Conservation (phyloP, 169 alveolate genomes). For the Cryptosporidium ubiquitum region DNA sequence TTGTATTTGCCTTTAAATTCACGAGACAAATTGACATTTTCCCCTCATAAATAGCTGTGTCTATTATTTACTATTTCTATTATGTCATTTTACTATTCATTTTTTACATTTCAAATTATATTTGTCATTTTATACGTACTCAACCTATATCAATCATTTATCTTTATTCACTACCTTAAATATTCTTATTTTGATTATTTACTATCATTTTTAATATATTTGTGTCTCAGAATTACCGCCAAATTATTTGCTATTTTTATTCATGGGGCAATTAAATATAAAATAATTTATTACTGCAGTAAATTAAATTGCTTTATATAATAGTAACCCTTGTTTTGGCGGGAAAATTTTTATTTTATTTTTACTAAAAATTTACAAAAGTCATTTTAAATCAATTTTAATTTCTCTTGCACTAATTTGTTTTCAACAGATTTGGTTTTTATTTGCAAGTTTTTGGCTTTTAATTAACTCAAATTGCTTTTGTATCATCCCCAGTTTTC, state of each 20-base stretch:
- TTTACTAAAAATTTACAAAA: too few relatives aligned
- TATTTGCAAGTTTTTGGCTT: too few relatives aligned
- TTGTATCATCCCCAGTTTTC: too few relatives aligned
- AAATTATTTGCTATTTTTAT: neutral
- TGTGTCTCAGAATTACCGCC: neutral
- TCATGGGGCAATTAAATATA: neutral
- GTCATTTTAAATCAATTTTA: too few relatives aligned
- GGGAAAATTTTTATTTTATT: neutral
- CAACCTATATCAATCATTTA: neutral
- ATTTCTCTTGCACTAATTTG: too few relatives aligned
- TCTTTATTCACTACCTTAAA: neutral
- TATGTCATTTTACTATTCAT: neutral
- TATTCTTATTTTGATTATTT: neutral
- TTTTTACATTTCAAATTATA: neutral
- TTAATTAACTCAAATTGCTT: too few relatives aligned
- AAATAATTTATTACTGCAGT: too few relatives aligned
- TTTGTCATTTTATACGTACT: constrained; percentile 18
- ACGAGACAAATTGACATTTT: constrained; percentile 53
- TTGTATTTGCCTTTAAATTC: neutral
- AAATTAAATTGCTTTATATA: too few relatives aligned
- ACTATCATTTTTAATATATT: neutral
- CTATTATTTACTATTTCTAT: neutral
- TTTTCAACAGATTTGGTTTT: too few relatives aligned
- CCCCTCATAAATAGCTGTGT: constrained; percentile 66
- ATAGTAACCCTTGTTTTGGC: neutral